Evolutionary conservation across 257 asterid species (phyloP).

Genomic region (Salvia splendens): DNA sequence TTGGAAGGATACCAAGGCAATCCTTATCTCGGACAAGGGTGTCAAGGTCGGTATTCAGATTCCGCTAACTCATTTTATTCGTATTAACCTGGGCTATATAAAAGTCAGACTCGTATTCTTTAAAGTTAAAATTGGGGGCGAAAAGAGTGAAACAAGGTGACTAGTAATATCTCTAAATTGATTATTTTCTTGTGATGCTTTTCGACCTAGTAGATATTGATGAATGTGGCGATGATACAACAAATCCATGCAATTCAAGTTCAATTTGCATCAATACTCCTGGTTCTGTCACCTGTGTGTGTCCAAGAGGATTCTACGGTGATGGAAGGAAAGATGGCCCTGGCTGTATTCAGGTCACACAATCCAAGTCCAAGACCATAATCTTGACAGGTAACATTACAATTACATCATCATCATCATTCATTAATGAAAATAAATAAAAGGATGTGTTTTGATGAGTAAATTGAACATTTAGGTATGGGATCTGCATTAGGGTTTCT

Average conservation of each 20-base stretch:
- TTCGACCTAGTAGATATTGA: background rate
- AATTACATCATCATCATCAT: no score
- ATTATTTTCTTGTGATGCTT: background rate
- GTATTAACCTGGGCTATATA: no score
- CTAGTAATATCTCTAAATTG: no score
- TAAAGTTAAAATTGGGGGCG: no score
- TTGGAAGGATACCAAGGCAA: slow-evolving; percentile 21
- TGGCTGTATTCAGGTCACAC: background rate
- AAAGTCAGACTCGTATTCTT: no score
- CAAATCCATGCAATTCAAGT: background rate
- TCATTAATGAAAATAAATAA: no score
- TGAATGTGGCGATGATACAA: background rate
- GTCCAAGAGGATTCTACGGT: background rate
- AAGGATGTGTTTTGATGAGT: no score
- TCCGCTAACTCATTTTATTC: no score
- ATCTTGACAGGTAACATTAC: background rate
- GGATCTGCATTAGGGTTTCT: background rate
- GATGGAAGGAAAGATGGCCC: background rate
- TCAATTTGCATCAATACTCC: background rate
- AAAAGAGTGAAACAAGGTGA: no score
- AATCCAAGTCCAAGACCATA: no score
- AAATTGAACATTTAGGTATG: background rate
- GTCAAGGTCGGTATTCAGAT: no score
- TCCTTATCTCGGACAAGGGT: slow-evolving; percentile 29
- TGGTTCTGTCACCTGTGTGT: background rate